phyloP scores from a whole-genome alignment of 305 asterid genomes.

The Fraxinus xanthoxyloides region DNA sequence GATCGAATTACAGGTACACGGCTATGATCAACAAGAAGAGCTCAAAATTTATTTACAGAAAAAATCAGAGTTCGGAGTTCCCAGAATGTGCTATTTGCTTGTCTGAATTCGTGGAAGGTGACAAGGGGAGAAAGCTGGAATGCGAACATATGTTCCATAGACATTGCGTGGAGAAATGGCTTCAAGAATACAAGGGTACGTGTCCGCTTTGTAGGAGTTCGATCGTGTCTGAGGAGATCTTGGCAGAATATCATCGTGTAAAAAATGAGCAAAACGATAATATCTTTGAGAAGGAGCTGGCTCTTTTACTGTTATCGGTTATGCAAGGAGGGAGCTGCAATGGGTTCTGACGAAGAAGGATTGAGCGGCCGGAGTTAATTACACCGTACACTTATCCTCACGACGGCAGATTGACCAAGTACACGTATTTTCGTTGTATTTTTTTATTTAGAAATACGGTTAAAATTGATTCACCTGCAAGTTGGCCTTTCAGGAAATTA shows the following conservation, averaged over 20 bases:
- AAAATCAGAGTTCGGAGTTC: not conserved
- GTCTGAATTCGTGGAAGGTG: conserved; percentile 38
- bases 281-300: conserved; percentile 23
- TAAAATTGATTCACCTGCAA: not conserved
- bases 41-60: conserved; percentile 27
- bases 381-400: not conserved
- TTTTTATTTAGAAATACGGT: not conserved
- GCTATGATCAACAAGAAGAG: conserved; percentile 39
- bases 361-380: not conserved
- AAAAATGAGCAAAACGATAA: not conserved
- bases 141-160: conserved; percentile 52
- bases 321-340: conserved; percentile 14
- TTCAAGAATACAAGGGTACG: conserved; percentile 30
- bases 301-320: conserved; percentile 28
- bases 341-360: not conserved
- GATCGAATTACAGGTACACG: conserved; percentile 27
- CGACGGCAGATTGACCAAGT: not conserved
- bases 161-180: conserved; percentile 56
- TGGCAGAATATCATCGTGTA: not conserved
- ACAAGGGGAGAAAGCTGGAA: conserved; percentile 35
- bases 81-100: conserved; percentile 46
- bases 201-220: conserved; percentile 61
- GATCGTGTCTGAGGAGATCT: conserved; percentile 38
- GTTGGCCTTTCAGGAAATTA: not conserved
- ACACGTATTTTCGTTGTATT: not conserved